A percentile compares a stretch with the other conserved stretches of the same genome.
Conservation (phyloP, 202 grass and related monocot genomes). For the Panicum virgatum region DNA sequence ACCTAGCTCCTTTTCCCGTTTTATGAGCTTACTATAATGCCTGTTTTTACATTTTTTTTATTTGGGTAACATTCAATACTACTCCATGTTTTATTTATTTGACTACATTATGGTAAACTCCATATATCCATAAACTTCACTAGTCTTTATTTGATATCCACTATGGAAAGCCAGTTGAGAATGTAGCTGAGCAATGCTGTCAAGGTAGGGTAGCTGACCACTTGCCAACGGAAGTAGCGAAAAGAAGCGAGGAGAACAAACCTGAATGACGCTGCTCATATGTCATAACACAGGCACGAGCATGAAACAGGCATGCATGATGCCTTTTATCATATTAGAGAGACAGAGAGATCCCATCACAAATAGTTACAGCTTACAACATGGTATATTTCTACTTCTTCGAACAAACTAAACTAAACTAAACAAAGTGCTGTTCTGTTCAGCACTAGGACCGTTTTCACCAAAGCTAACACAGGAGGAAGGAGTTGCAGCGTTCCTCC, state of each 20-base stretch:
- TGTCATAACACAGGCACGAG: neutral
- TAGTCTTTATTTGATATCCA: neutral
- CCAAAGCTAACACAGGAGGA: neutral
- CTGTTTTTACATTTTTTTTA: no score
- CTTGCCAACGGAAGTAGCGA: neutral
- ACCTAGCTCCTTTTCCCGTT: no score
- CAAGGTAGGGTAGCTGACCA: neutral
- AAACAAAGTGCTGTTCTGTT: neutral
- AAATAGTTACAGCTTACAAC: slow-evolving; percentile 1
- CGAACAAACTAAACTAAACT: neutral
- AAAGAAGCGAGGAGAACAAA: neutral
- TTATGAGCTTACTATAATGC: no score
- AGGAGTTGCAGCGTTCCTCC: neutral
- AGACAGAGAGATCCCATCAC: neutral
- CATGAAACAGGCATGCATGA: neutral
- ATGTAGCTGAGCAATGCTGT: neutral
- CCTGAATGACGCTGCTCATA: neutral
- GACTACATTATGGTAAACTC: neutral
- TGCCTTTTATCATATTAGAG: neutral
- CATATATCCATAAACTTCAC: neutral
- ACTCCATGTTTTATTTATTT: neutral
- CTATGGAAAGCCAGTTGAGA: no score
- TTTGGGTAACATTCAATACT: neutral
- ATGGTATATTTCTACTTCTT: neutral
- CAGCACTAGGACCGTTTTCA: neutral